Conservation (phyloP, 192 early-diverging fungal species). For the Chytriomyces sp. region DNA sequence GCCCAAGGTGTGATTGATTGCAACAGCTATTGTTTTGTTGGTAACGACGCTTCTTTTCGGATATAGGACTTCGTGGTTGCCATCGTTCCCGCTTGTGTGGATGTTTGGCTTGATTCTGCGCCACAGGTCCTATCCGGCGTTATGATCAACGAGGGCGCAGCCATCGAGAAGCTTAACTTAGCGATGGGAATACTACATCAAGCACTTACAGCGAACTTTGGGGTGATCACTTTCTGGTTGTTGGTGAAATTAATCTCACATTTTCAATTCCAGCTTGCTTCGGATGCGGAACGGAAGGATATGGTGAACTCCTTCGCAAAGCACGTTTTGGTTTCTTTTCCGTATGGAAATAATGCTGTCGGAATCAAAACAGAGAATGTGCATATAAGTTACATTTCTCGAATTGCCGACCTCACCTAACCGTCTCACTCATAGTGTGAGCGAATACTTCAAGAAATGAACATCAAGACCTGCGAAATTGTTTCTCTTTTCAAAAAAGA, state of each 20-base stretch:
- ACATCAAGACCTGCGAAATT: slow-evolving; percentile 20
- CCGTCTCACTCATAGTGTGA: neutral
- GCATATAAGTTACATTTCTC: neutral
- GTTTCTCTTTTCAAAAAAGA: neutral
- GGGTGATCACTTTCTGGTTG: neutral
- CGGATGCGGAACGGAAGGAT: neutral
- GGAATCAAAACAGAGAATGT: slow-evolving; percentile 19
- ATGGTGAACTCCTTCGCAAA: neutral
- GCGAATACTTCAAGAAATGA: slow-evolving; percentile 21
- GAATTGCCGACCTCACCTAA: neutral
- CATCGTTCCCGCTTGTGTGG: slow-evolving; percentile 11
- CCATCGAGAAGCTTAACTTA: slow-evolving; percentile 17
- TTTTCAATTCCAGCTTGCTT: neutral
- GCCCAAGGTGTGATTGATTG: neutral
- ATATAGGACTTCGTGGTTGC: neutral
- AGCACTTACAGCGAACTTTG: neutral
- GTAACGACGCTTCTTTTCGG: neutral
- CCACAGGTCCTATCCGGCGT: slow-evolving; percentile 5
- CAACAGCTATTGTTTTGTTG: neutral
- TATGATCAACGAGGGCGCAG: slow-evolving; percentile 4
- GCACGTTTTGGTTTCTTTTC: slow-evolving; percentile 21
- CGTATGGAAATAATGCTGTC: slow-evolving; percentile 19
- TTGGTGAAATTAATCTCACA: neutral
- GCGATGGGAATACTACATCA: slow-evolving; percentile 1
- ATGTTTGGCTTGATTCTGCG: slow-evolving; percentile 13